Percentiles rank a stretch among this genome's conserved stretches.
phyloP scores from a whole-genome alignment of 306 rosid species.

The Senna siamea region DNA sequence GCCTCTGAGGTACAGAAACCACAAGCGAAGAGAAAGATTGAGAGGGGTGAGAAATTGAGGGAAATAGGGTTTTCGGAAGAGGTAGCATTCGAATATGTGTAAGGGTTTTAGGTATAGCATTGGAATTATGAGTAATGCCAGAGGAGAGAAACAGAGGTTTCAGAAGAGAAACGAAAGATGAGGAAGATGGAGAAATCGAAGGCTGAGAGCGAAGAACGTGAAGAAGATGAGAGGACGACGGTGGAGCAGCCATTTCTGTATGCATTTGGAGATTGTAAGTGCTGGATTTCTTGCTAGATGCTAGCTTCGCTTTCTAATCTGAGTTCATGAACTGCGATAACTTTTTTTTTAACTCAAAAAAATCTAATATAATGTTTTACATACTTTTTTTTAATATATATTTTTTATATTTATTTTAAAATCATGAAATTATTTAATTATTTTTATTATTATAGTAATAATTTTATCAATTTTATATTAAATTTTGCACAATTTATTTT shows the following conservation, averaged over 20 bases:
- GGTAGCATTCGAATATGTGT: slow-evolving; percentile 4
- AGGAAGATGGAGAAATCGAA: slow-evolving; percentile 21
- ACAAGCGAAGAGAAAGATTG: slow-evolving; percentile 40
- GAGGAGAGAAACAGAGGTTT: slow-evolving; percentile 51
- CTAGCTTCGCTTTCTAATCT: no score
- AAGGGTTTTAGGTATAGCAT: slow-evolving; percentile 15
- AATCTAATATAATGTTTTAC: no score
- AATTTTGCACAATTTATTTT: no score
- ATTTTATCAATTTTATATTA: no score
- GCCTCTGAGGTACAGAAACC: slow-evolving; percentile 23
- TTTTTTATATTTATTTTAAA: no score
- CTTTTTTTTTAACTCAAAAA: no score
- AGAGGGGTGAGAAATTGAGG: slow-evolving; percentile 25
- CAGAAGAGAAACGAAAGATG: slow-evolving; percentile 44
- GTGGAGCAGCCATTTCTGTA: slow-evolving; percentile 51
- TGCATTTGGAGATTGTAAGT: no score
- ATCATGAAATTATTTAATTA: no score
- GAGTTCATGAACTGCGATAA: no score
- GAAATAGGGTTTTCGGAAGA: slow-evolving; percentile 26
- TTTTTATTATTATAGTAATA: no score
- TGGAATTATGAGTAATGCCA: neutral
- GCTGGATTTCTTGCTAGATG: no score
- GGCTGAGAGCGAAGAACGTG: slow-evolving; percentile 51
- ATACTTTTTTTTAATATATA: no score
- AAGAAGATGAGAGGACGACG: slow-evolving; percentile 45